phyloP scores from a whole-genome alignment of 129 eudicot species.

The Flaveria sonorensis region DNA sequence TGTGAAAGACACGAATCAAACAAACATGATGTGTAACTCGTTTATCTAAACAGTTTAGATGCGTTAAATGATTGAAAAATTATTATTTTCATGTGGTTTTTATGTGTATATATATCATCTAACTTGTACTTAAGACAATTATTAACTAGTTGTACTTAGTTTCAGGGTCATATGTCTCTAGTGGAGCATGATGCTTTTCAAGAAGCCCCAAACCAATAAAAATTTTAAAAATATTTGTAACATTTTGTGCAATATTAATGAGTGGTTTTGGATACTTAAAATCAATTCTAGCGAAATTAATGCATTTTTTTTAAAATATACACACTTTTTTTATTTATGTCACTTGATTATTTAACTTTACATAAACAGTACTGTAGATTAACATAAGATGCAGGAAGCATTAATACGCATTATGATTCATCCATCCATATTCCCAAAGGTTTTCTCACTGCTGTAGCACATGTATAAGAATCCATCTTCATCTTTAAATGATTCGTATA shows the following conservation, averaged over 20 bases:
- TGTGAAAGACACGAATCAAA: no score
- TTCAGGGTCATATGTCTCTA: no score
- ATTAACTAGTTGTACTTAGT: no score
- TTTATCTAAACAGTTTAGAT: no score
- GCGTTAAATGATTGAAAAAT: no score
- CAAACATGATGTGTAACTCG: no score
- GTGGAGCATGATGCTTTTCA: not conserved
- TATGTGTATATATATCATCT: no score
- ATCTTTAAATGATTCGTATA: constrained; percentile 82
- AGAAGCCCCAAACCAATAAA: not conserved
- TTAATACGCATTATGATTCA: not conserved
- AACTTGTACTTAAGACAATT: no score
- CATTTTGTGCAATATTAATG: no score
- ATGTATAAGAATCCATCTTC: constrained; percentile 80
- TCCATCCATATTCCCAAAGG: constrained; percentile 53
- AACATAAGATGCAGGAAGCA: constrained; percentile 5
- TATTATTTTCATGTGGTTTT: no score
- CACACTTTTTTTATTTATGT: not conserved
- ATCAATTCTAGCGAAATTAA: not conserved
- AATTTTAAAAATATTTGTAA: no score
- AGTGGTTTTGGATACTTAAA: not conserved
- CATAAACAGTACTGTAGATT: not conserved
- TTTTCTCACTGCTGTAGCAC: constrained; percentile 91
- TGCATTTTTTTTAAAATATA: not conserved
- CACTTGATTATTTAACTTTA: not conserved